phyloP scores from a whole-genome alignment of 2,329 filamentous ascomycete species.

The Aspergillus aculeatinus region DNA sequence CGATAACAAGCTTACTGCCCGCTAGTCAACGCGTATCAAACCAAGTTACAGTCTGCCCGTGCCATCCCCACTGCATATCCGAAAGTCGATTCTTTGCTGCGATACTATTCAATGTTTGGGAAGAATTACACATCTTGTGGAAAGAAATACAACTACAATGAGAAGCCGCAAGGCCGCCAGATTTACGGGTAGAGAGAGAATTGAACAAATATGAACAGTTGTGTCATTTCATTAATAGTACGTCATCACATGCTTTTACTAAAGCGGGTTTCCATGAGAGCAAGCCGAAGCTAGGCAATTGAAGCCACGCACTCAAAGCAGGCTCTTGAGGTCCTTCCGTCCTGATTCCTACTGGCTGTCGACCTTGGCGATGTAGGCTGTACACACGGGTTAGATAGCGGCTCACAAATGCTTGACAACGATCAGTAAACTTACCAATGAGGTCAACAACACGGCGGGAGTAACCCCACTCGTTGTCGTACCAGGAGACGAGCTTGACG shows the following conservation, averaged over 20 bases:
- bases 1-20: neutral
- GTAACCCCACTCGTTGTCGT: conserved; percentile 99
- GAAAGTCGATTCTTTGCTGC: no score
- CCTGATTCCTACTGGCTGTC: conserved; percentile 54
- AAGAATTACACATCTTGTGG: neutral
- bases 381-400: conserved; percentile 28
- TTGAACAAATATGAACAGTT: conserved; percentile 11
- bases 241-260: conserved; percentile 28
- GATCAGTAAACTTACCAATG: conserved; percentile 39
- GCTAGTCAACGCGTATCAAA: neutral
- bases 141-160: neutral
- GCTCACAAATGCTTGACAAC: neutral
- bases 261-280: conserved; percentile 2
- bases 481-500: conserved; percentile 97
- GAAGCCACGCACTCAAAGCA: conserved; percentile 30
- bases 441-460: conserved; percentile 91
- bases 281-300: conserved; percentile 10
- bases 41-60: neutral
- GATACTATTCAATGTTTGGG: neutral
- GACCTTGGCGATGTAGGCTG: conserved; percentile 75
- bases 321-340: conserved; percentile 34
- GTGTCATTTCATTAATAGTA: conserved; percentile 31
- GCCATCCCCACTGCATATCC: neutral
- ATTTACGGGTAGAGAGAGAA: neutral
- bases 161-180: neutral